Base-by-base conservation (phyloP, 1,284 basidiomycete genomes). In the Cronartium quercuum region DNA sequence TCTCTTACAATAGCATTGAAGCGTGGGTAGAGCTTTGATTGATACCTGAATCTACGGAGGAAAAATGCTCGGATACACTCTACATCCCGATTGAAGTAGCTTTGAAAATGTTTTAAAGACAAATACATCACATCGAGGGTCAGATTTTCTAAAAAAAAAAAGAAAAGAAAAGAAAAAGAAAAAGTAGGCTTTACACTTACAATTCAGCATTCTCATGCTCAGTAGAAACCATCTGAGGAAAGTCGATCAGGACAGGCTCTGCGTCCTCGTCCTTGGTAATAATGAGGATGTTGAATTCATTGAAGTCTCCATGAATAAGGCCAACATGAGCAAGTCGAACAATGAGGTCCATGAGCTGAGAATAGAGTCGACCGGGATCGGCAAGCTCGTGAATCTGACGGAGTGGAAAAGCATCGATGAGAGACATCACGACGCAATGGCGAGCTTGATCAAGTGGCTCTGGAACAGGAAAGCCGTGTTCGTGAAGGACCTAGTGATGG, bases 241-340 rank as follows among this genome's bases (percentile, higher is more conserved):
- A 99, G 84, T 99, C 96, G 79, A 99, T 98, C 42, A 99, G 88
- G 69, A 98, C 84, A 5, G 95, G 91, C 79, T 93, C 89, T 7
- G 91, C 90, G 55, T 85, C 86, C 70, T 89, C 88, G 66, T 78
- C 77, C 0, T 67, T 75, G 29, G 78, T 77, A 7, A 77, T 77
- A 77, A 99, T 92, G 76, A 99, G 88, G 79, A 99, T 93, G 82
- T 99, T 98, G 85, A 98, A 99, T 82, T 99, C 96, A 83, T 99
- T 99, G 84, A 92, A 99, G 83, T 99, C 95, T 66, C 96, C 95
- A 80, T 99, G 95, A 71, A 99, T 98, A 29, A 99, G 86, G 0
- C 96, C 96, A 1, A 91, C 88, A 58, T 88, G 88, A 2, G 94
- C 95, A 78, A 98, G 90, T 67, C 93, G 91, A 76, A 98, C 92